Evolutionary conservation across 345 rosid species (phyloP).

Genomic region (Draba incana): DNA sequence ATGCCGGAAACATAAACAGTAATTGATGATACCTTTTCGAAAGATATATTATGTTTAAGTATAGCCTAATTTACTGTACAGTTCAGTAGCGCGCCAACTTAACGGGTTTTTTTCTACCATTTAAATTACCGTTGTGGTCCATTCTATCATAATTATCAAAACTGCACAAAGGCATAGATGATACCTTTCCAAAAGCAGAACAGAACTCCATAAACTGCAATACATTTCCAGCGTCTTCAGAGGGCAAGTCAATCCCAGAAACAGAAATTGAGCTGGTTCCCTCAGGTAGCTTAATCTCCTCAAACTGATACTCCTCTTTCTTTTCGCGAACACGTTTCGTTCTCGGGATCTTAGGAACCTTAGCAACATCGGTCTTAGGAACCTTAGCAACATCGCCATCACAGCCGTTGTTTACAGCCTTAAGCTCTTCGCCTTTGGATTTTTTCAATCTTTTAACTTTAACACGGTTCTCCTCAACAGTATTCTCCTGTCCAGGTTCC

Average conservation of each 20-base stretch:
- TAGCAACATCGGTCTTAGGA: not conserved
- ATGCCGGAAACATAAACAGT: no score
- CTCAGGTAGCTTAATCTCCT: conserved; percentile 53
- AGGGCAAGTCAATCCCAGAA: conserved; percentile 61
- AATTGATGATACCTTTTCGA: no score
- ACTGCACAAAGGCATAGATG: not conserved
- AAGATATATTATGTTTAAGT: no score
- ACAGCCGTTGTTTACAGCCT: conserved; percentile 42
- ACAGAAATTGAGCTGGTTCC: conserved; percentile 53
- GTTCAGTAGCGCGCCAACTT: no score
- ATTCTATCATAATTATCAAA: not conserved
- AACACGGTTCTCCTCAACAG: conserved; percentile 41
- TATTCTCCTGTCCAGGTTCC: conserved; percentile 63
- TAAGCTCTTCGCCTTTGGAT: conserved; percentile 40
- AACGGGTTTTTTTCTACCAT: no score
- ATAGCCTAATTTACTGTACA: no score
- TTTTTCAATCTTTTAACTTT: not conserved
- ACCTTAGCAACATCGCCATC: not conserved
- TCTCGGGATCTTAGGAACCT: not conserved
- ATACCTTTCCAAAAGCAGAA: conserved; percentile 78
- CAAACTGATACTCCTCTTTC: conserved; percentile 40
- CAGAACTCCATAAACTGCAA: conserved; percentile 86
- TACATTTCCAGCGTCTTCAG: conserved; percentile 64
- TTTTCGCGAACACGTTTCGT: conserved; percentile 15
- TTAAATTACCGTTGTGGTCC: no score